phyloP scores from a whole-genome alignment of 306 rosid species.

The Vicia villosa region DNA sequence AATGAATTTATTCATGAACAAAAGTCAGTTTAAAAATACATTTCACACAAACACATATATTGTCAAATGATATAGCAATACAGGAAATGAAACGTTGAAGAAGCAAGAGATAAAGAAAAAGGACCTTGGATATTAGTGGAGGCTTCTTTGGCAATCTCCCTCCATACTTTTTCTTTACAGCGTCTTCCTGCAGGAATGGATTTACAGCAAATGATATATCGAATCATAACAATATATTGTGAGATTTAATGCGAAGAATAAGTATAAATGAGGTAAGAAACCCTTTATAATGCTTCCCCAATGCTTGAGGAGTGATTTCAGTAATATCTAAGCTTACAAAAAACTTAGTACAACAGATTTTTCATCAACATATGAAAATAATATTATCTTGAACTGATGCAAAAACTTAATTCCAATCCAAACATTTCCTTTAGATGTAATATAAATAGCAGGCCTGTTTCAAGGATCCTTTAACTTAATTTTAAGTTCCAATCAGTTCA shows the following conservation, averaged over 20 bases:
- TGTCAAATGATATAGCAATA: not conserved
- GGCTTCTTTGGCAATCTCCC: constrained; percentile 88
- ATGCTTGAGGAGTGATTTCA: constrained; percentile 11
- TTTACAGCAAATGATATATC: constrained; percentile 24
- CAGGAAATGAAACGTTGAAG: not conserved
- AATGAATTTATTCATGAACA: constrained; percentile 24
- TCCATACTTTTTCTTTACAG: constrained; percentile 85
- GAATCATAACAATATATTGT: constrained; percentile 15
- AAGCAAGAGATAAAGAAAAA: constrained; percentile 15
- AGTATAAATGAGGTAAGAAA: not conserved
- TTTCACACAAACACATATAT: constrained; percentile 13
- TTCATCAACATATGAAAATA: not conserved
- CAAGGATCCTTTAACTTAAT: not conserved
- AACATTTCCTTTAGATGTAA: not conserved
- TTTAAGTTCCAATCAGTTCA: not conserved
- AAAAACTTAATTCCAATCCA: constrained; percentile 20
- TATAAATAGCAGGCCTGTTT: not conserved
- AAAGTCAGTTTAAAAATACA: constrained; percentile 21
- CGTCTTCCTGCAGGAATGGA: constrained; percentile 67
- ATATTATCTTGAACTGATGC: not conserved
- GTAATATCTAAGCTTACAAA: constrained; percentile 7
- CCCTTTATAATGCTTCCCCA: not conserved
- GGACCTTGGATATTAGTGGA: constrained; percentile 97
- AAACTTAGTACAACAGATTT: not conserved
- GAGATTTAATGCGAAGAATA: constrained; percentile 27